phyloP scores from a whole-genome alignment of 805 yeast species.

The Lachancea thermotolerans region DNA sequence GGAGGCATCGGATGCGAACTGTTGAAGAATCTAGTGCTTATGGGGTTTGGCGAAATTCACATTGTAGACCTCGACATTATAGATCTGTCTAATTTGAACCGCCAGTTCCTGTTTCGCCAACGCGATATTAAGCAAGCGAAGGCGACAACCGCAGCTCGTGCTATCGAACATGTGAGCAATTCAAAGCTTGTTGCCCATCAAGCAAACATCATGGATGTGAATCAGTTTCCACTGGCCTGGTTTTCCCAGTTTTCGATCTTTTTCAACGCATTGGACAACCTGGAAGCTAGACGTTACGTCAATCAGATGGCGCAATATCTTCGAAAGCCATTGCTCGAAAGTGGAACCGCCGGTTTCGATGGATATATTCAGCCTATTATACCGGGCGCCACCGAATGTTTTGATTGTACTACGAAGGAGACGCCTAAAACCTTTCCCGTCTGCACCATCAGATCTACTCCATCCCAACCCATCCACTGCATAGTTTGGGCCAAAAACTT shows the following conservation, averaged over 20 bases:
- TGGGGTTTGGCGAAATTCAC: slow-evolving; percentile 83
- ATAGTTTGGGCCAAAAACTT: slow-evolving; percentile 97
- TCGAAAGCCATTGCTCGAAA: slow-evolving; percentile 74
- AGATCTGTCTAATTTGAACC: slow-evolving; percentile 82
- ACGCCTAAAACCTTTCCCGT: slow-evolving; percentile 91
- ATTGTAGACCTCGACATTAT: slow-evolving; percentile 94
- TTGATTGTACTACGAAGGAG: slow-evolving; percentile 82
- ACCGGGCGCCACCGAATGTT: slow-evolving; percentile 82
- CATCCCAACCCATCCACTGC: slow-evolving; percentile 93
- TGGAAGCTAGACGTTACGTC: slow-evolving; percentile 87
- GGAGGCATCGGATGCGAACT: slow-evolving; percentile 97
- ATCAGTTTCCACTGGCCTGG: slow-evolving; percentile 68
- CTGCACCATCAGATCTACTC: slow-evolving; percentile 94
- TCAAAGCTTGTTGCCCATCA: slow-evolving; percentile 70
- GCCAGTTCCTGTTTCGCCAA: slow-evolving; percentile 86
- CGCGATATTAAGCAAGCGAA: slow-evolving; percentile 88
- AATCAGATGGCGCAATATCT: slow-evolving; percentile 74
- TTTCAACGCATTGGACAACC: slow-evolving; percentile 89
- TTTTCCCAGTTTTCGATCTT: slow-evolving; percentile 67
- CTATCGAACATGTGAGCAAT: slow-evolving; percentile 66
- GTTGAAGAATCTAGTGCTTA: slow-evolving; percentile 66
- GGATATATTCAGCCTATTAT: slow-evolving; percentile 93
- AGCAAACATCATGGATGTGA: slow-evolving; percentile 79
- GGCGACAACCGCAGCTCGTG: slow-evolving; percentile 74
- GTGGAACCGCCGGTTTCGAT: slow-evolving; percentile 90